These are phyloP conservation scores for Metschnikowia peoriensis DNA, from an alignment of 805 yeast genomes.

Conservation along the genomic window DNA sequence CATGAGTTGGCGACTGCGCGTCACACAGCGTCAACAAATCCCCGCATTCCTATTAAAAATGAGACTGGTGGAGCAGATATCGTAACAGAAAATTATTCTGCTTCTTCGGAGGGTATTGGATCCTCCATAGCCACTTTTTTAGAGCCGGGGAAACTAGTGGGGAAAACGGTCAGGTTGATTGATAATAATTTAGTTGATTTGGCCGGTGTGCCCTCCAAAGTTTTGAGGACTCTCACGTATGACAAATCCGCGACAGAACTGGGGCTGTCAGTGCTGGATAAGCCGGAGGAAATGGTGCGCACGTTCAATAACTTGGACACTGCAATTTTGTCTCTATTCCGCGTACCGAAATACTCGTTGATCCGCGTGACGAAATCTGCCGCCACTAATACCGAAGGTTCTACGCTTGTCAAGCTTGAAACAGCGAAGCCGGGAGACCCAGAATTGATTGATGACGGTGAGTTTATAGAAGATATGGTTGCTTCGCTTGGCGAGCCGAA, in stretches of 20 bases:
- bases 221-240: slow-evolving; percentile 31
- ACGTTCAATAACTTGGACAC: slow-evolving; percentile 45
- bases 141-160: slow-evolving; percentile 11
- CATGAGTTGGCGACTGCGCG: slow-evolving; percentile 4
- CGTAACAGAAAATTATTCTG: neutral
- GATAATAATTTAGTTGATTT: slow-evolving; percentile 40
- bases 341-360: slow-evolving; percentile 40
- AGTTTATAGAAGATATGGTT: slow-evolving; percentile 36
- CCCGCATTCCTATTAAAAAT: neutral
- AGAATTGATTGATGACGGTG: slow-evolving; percentile 50
- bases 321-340: slow-evolving; percentile 45
- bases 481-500: slow-evolving; percentile 40
- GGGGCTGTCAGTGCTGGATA: slow-evolving; percentile 11
- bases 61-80: neutral
- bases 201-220: slow-evolving; percentile 34
- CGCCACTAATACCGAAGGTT: slow-evolving; percentile 50
- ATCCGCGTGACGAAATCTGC: slow-evolving; percentile 56
- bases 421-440: slow-evolving; percentile 54
- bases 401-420: slow-evolving; percentile 52
- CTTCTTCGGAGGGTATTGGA: neutral
- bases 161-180: slow-evolving; percentile 35
- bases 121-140: slow-evolving; percentile 1
- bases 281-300: slow-evolving; percentile 20
- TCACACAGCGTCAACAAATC: neutral
- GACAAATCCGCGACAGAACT: slow-evolving; percentile 10